Conservation (phyloP, 2,329 filamentous ascomycete genomes). For the Clarireedia paspali region DNA sequence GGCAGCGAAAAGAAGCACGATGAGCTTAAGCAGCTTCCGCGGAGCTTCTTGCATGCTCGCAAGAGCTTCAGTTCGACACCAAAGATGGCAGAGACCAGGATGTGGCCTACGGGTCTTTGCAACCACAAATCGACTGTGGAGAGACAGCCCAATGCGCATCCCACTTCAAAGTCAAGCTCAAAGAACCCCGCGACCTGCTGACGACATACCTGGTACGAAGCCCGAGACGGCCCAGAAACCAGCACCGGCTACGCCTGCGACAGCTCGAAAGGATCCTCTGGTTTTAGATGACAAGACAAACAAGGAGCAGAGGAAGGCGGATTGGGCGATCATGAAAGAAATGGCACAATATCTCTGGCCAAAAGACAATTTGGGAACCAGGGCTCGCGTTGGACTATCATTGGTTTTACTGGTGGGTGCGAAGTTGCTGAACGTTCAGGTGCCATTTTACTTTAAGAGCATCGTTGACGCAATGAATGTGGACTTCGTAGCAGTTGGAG, state of each 20-base stretch:
- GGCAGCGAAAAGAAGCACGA: slow-evolving; percentile 14
- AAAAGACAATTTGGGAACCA: slow-evolving; percentile 75
- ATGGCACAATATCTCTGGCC: slow-evolving; percentile 97
- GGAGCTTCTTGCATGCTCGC: slow-evolving; percentile 24
- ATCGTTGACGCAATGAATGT: slow-evolving; percentile 98
- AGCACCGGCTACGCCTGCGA: slow-evolving; percentile 12
- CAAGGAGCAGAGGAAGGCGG: slow-evolving; percentile 88
- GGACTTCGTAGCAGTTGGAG: slow-evolving; percentile 78
- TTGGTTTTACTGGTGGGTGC: slow-evolving; percentile 76
- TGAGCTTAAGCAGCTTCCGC: slow-evolving; percentile 25
- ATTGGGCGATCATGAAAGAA: slow-evolving; percentile 98
- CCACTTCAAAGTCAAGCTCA: slow-evolving; percentile 18
- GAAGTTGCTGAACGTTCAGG: slow-evolving; percentile 94
- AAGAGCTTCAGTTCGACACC: slow-evolving; percentile 16
- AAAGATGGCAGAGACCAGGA: slow-evolving; percentile 18
- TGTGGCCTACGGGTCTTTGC: slow-evolving; percentile 26
- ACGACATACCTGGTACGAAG: slow-evolving; percentile 17
- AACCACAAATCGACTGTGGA: slow-evolving; percentile 18
- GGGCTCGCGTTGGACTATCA: slow-evolving; percentile 78
- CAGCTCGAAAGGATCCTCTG: slow-evolving; percentile 43
- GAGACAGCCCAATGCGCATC: slow-evolving; percentile 18
- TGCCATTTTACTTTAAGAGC: slow-evolving; percentile 98
- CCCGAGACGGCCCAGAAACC: slow-evolving; percentile 21
- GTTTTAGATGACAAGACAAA: slow-evolving; percentile 60
- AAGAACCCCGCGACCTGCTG: slow-evolving; percentile 15